phyloP scores from a whole-genome alignment of 192 early-diverging fungal species.

The Paraglomus brasilianum region DNA sequence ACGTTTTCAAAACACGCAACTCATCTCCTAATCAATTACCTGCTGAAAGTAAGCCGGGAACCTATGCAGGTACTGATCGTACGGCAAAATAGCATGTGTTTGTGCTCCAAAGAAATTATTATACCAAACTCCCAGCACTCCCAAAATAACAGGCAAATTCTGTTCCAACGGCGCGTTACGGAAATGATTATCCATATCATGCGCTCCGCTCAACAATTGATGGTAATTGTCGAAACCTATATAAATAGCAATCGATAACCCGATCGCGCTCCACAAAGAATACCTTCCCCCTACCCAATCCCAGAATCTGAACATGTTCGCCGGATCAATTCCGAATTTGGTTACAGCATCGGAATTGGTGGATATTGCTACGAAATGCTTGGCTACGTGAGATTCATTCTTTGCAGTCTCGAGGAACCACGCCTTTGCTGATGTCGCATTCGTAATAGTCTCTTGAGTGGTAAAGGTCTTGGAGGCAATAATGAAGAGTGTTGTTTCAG shows the following conservation, averaged over 20 bases:
- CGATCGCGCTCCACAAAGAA: slow-evolving; percentile 95
- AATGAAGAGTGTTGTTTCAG: slow-evolving; percentile 91
- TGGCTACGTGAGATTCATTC: slow-evolving; percentile 91
- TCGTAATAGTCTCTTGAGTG: slow-evolving; percentile 98
- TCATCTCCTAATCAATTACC: slow-evolving; percentile 35
- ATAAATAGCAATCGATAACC: slow-evolving; percentile 94
- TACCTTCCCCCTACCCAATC: slow-evolving; percentile 99
- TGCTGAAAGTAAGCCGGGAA: slow-evolving; percentile 99
- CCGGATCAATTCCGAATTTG: slow-evolving; percentile 89
- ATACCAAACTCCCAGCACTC: slow-evolving; percentile 92
- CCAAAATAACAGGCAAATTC: slow-evolving; percentile 91
- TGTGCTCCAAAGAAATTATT: slow-evolving; percentile 98
- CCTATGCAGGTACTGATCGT: slow-evolving; percentile 98
- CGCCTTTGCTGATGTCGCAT: slow-evolving; percentile 87
- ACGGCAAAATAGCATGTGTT: slow-evolving; percentile 93
- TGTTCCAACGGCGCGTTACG: slow-evolving; percentile 84
- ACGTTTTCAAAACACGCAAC: not conserved
- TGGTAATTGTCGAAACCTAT: slow-evolving; percentile 95
- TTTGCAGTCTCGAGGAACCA: slow-evolving; percentile 90
- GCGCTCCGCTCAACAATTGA: slow-evolving; percentile 83
- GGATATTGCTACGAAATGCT: slow-evolving; percentile 98
- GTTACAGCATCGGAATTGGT: slow-evolving; percentile 89
- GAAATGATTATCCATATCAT: slow-evolving; percentile 98
- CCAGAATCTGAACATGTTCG: slow-evolving; percentile 99
- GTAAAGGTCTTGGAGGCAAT: slow-evolving; percentile 98